phyloP scores from a whole-genome alignment of 1,284 basidiomycete species.

The Ustanciosporium gigantosporum region DNA sequence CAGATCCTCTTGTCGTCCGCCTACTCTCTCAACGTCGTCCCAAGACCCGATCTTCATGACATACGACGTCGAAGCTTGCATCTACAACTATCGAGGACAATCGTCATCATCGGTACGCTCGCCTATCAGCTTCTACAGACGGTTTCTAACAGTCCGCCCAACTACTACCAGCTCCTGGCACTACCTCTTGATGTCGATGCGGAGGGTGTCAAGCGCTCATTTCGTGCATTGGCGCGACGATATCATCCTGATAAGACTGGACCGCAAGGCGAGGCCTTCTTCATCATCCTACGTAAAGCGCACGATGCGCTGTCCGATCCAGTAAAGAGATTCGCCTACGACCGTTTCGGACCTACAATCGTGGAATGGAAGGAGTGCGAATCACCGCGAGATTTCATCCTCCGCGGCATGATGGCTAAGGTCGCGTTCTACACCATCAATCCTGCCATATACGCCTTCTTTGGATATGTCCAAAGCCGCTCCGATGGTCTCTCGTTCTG shows the following conservation, averaged over 20 bases:
- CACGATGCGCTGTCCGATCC: slow-evolving; percentile 81
- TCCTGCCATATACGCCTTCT: slow-evolving; percentile 68
- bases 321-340: slow-evolving; percentile 79
- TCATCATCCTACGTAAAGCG: slow-evolving; percentile 74
- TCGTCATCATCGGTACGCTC: slow-evolving; percentile 73
- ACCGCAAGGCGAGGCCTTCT: slow-evolving; percentile 68
- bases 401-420: slow-evolving; percentile 70
- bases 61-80: slow-evolving; percentile 6
- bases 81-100: slow-evolving; percentile 59
- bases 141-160: slow-evolving; percentile 67
- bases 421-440: slow-evolving; percentile 75
- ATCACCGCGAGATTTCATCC: slow-evolving; percentile 73
- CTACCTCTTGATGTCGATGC: slow-evolving; percentile 70
- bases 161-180: slow-evolving; percentile 76
- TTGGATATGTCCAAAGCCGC: slow-evolving; percentile 68
- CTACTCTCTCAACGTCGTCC: slow-evolving; percentile 12
- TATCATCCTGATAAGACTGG: slow-evolving; percentile 81
- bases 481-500: slow-evolving; percentile 65
- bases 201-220: slow-evolving; percentile 71
- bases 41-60: slow-evolving; percentile 2
- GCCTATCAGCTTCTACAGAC: slow-evolving; percentile 70
- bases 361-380: slow-evolving; percentile 71
- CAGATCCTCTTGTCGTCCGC: slow-evolving; percentile 7
- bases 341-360: slow-evolving; percentile 77
- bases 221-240: slow-evolving; percentile 72